phyloP scores from a whole-genome alignment of 176 grass and related monocot genomes.

The Cenchrus purpureus region DNA sequence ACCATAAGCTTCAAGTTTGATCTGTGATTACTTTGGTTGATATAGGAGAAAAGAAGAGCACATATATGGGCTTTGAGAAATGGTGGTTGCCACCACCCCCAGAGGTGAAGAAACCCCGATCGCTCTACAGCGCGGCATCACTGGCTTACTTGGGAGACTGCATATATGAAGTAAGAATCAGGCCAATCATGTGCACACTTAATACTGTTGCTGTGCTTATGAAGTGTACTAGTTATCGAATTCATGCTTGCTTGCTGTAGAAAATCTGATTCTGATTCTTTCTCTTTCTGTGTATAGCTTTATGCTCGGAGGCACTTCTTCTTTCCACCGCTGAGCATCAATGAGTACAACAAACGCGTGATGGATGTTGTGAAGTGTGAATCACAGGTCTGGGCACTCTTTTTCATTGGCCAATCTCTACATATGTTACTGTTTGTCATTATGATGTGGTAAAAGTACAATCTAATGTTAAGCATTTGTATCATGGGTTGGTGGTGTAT shows the following conservation, averaged over 20 bases:
- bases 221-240: not conserved
- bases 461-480: constrained; percentile 14
- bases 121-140: constrained; percentile 75
- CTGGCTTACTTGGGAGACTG: constrained; percentile 97
- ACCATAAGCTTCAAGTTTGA: not conserved
- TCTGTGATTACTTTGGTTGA: constrained; percentile 19
- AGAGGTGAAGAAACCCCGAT: constrained; percentile 85
- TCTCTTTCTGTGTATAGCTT: constrained; percentile 54
- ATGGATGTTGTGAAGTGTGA: constrained; percentile 96
- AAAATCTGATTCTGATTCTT: constrained; percentile 40
- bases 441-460: not conserved
- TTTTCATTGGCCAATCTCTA: not conserved
- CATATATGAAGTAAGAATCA: constrained; percentile 83
- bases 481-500: not conserved
- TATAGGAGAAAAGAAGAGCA: constrained; percentile 54
- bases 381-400: constrained; percentile 69
- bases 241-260: constrained; percentile 28
- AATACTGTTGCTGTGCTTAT: not conserved
- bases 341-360: constrained; percentile 91
- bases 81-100: constrained; percentile 81
- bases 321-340: constrained; percentile 92
- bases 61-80: constrained; percentile 84
- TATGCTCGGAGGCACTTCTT: constrained; percentile 97
- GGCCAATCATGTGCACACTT: not conserved
- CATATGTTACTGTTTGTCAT: not conserved